Evolutionary conservation across 371 early-diverging fungal species (phyloP).

Genomic region (Apophysomyces sp.): DNA sequence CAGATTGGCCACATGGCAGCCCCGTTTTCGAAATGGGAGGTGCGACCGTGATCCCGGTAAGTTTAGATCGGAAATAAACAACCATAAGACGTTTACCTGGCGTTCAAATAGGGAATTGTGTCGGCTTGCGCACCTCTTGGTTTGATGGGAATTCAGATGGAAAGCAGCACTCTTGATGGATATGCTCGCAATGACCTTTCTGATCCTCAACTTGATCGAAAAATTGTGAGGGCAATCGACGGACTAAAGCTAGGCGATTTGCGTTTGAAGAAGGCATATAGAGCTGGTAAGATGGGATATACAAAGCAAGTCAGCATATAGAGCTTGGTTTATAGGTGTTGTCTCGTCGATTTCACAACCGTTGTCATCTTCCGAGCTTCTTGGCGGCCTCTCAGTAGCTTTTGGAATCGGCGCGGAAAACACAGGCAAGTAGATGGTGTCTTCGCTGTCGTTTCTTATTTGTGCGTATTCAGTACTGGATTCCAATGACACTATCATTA

Average conservation of each 20-base stretch:
- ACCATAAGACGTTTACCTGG: background rate
- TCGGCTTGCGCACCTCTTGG: slow-evolving; percentile 56
- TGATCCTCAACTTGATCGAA: slow-evolving; percentile 23
- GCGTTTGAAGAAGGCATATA: slow-evolving; percentile 61
- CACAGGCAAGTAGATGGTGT: slow-evolving; percentile 22
- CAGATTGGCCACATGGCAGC: slow-evolving; percentile 35
- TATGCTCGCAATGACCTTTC: slow-evolving; percentile 32
- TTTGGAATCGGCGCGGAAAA: slow-evolving; percentile 53
- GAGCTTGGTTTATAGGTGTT: slow-evolving; percentile 35
- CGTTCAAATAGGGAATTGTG: slow-evolving; percentile 44
- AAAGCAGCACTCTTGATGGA: slow-evolving; percentile 58
- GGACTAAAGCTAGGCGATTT: slow-evolving; percentile 62
- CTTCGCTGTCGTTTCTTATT: background rate
- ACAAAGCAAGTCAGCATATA: background rate
- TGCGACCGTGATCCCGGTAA: slow-evolving; percentile 43
- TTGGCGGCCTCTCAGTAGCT: slow-evolving; percentile 60
- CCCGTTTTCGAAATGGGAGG: slow-evolving; percentile 51
- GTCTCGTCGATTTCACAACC: slow-evolving; percentile 58
- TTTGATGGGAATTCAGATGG: slow-evolving; percentile 55
- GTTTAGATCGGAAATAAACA: background rate
- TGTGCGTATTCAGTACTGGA: slow-evolving; percentile 26
- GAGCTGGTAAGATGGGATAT: slow-evolving; percentile 48
- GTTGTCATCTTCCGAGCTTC: slow-evolving; percentile 19
- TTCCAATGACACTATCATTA: slow-evolving; percentile 48
- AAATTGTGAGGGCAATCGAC: slow-evolving; percentile 52